phyloP scores from a whole-genome alignment of 2,329 filamentous ascomycete genomes.

The Pochonia chlamydosporia region DNA sequence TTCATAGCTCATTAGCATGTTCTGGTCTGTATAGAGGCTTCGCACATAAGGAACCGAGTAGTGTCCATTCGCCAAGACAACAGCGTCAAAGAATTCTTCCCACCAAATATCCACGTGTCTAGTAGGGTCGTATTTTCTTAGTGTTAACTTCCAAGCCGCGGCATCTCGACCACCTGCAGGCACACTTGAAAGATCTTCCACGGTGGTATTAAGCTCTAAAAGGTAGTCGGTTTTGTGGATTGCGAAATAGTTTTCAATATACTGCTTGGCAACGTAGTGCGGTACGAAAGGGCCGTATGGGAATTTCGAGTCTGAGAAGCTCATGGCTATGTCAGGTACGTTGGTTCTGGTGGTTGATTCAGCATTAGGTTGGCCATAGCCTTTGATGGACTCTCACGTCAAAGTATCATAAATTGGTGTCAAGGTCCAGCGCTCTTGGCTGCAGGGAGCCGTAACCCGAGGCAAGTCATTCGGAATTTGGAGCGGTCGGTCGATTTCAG shows the following conservation, averaged over 20 bases:
- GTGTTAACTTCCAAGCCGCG: constrained; percentile 37
- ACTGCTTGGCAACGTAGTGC: constrained; percentile 48
- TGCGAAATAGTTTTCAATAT: constrained; percentile 51
- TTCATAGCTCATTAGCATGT: neutral
- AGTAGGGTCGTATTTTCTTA: constrained; percentile 38
- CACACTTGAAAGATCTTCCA: constrained; percentile 40
- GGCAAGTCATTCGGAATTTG: neutral
- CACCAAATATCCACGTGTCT: constrained; percentile 46
- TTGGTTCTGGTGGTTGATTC: constrained; percentile 36
- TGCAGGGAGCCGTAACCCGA: neutral
- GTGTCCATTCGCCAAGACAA: constrained; percentile 37
- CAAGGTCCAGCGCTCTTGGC: neutral
- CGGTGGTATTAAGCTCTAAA: constrained; percentile 44
- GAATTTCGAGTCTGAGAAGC: constrained; percentile 46
- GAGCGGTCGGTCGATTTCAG: neutral
- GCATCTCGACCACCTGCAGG: constrained; percentile 5
- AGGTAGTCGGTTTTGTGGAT: constrained; percentile 38
- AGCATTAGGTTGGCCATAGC: neutral
- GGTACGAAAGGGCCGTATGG: constrained; percentile 51
- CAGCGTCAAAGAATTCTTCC: constrained; percentile 43
- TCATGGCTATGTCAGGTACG: constrained; percentile 51
- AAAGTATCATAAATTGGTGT: neutral
- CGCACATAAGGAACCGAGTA: constrained; percentile 41
- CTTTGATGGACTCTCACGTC: neutral
- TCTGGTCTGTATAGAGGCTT: neutral